Evolutionary conservation across 2,329 filamentous ascomycete species (phyloP).

Genomic region (Epichloe amarillans): DNA sequence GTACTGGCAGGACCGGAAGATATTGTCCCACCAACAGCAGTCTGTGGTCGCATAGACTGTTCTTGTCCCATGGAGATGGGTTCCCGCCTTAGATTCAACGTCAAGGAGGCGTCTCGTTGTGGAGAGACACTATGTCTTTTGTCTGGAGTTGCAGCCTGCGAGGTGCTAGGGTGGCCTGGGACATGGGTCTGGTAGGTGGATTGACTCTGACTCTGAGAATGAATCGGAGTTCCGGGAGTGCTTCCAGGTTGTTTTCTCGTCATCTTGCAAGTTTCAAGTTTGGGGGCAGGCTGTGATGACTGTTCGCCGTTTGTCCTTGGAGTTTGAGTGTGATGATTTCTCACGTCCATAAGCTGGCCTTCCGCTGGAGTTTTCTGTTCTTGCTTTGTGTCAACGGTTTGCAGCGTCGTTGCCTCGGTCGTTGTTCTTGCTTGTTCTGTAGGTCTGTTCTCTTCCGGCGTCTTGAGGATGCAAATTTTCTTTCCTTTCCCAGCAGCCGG

Average conservation of each 20-base stretch:
- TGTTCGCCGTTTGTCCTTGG: neutral
- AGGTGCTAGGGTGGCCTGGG: conserved; percentile 3
- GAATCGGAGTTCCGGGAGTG: neutral
- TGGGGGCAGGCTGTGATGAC: neutral
- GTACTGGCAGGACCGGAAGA: no score
- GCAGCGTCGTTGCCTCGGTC: neutral
- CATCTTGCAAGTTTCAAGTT: conserved; percentile 6
- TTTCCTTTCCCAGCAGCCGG: conserved; percentile 12
- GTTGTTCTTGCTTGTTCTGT: neutral
- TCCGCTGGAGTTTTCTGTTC: neutral
- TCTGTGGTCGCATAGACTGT: no score
- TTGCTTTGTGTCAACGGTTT: conserved; percentile 1
- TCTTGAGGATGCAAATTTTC: conserved; percentile 5
- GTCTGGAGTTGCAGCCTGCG: neutral
- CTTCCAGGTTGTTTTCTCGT: conserved; percentile 7
- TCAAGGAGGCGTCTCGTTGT: conserved; percentile 14
- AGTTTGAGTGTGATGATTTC: neutral
- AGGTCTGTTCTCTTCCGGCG: conserved; percentile 1
- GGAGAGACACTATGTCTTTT: conserved; percentile 11
- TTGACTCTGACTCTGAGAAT: neutral
- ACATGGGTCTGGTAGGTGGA: conserved; percentile 7
- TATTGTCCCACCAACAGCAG: no score
- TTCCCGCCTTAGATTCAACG: conserved; percentile 11
- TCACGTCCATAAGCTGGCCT: neutral
- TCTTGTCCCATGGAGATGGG: conserved; percentile 8